Conservation (phyloP, 371 early-diverging fungal species). For the Rhizopus delemar region DNA sequence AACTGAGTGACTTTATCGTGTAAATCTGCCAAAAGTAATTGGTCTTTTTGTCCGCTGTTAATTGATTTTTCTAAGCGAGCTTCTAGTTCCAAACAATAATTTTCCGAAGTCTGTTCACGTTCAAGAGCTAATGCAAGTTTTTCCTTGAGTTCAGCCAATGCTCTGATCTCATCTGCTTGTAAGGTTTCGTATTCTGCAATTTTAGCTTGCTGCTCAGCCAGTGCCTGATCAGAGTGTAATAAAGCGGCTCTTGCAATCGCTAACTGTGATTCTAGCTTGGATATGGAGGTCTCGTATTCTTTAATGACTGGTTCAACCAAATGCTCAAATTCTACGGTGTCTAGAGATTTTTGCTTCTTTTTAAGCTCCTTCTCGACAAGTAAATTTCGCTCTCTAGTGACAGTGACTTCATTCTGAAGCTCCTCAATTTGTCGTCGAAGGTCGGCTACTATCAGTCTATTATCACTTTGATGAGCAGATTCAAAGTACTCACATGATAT, state of each 20-base stretch:
- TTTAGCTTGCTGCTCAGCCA: slow-evolving; percentile 49
- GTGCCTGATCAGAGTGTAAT: slow-evolving; percentile 42
- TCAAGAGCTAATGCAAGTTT: slow-evolving; percentile 24
- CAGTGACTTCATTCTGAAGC: slow-evolving; percentile 29
- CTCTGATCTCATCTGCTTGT: slow-evolving; percentile 11
- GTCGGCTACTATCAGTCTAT: slow-evolving; percentile 25
- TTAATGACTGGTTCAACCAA: slow-evolving; percentile 65
- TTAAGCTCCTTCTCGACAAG: slow-evolving; percentile 20
- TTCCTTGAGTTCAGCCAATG: slow-evolving; percentile 24
- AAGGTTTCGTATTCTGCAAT: slow-evolving; percentile 23
- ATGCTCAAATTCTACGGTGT: slow-evolving; percentile 52
- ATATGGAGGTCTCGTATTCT: slow-evolving; percentile 61
- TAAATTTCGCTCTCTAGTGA: slow-evolving; percentile 27
- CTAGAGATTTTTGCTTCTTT: slow-evolving; percentile 4
- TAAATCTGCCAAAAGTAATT: slow-evolving; percentile 30
- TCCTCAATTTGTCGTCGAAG: slow-evolving; percentile 29
- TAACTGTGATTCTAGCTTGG: slow-evolving; percentile 55
- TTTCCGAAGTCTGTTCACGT: slow-evolving; percentile 22
- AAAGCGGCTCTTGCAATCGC: slow-evolving; percentile 53
- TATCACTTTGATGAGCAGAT: slow-evolving; percentile 8
- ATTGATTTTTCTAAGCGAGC: slow-evolving; percentile 16
- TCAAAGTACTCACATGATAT: slow-evolving; percentile 11
- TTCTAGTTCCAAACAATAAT: slow-evolving; percentile 25
- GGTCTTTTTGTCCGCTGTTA: slow-evolving; percentile 20
- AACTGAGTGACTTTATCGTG: slow-evolving; percentile 34